A percentile compares a stretch with the other conserved stretches of the same genome.
Evolutionary conservation across 208 protist genomes (phyloP).

Genomic region (Jaenimonas drosophilae): DNA sequence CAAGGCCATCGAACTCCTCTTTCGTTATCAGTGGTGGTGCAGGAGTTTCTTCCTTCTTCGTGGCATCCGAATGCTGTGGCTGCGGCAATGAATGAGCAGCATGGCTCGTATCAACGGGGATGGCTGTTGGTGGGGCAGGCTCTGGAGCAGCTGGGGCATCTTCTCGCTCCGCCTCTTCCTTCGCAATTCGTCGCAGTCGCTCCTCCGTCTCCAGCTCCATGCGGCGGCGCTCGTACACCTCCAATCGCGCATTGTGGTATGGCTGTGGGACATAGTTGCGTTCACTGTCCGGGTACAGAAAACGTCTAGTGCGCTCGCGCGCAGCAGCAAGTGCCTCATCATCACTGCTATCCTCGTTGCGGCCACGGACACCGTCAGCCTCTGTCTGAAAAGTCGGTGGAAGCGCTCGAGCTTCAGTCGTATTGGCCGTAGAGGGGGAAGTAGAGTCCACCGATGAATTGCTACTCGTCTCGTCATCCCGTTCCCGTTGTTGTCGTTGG

Average conservation of each 20-base stretch:
- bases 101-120: too few relatives aligned
- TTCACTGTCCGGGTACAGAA: constrained; percentile 27
- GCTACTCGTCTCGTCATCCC: constrained; percentile 3
- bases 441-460: background rate
- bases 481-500: constrained; percentile 3
- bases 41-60: too few relatives aligned
- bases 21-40: too few relatives aligned
- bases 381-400: background rate
- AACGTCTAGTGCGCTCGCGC: constrained; percentile 18
- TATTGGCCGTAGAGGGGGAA: constrained; percentile 2
- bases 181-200: background rate
- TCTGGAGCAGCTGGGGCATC: background rate
- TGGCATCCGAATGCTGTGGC: too few relatives aligned
- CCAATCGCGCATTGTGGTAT: constrained; percentile 10
- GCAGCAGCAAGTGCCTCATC: constrained; percentile 30
- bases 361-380: background rate
- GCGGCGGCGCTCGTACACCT: constrained; percentile 3
- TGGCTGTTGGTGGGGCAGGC: too few relatives aligned
- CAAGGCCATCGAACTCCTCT: too few relatives aligned
- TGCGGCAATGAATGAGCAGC: background rate
- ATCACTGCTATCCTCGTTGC: constrained; percentile 21
- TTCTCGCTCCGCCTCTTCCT: background rate
- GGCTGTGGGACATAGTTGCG: constrained; percentile 4
- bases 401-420: background rate
- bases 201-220: background rate